These are phyloP conservation scores for Entomophthora muscae DNA, from an alignment of 371 early-diverging fungal species.

Conservation along the genomic window DNA sequence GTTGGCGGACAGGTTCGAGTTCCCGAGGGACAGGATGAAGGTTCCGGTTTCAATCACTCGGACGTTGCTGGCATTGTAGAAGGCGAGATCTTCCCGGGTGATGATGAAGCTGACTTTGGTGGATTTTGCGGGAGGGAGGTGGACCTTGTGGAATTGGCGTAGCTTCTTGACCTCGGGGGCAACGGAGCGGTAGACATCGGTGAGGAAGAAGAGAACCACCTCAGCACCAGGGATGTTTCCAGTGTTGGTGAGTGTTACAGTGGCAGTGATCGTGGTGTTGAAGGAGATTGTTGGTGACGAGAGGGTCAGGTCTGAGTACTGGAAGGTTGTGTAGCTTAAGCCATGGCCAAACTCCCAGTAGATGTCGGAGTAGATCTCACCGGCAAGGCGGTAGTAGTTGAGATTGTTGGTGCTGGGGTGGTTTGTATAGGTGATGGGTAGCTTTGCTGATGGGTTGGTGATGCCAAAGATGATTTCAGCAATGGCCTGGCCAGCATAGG, in stretches of 20 bases:
- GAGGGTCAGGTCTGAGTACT: slow-evolving; percentile 22
- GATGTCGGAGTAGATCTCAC: background rate
- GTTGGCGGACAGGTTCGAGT: no score
- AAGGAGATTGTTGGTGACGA: slow-evolving; percentile 9
- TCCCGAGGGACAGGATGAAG: slow-evolving; percentile 26
- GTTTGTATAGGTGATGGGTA: slow-evolving; percentile 35
- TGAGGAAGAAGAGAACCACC: slow-evolving; percentile 34
- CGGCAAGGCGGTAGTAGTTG: slow-evolving; percentile 17
- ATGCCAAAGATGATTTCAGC: slow-evolving; percentile 28
- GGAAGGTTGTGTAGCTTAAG: slow-evolving; percentile 31
- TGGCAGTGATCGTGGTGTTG: slow-evolving; percentile 11
- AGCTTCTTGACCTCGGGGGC: slow-evolving; percentile 23
- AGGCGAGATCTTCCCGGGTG: slow-evolving; percentile 18
- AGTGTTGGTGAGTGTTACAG: slow-evolving; percentile 26
- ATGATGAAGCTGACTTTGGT: slow-evolving; percentile 24
- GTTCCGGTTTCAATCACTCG: slow-evolving; percentile 19
- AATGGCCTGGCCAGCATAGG: slow-evolving; percentile 33
- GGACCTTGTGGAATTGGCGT: slow-evolving; percentile 31
- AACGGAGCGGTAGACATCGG: slow-evolving; percentile 27
- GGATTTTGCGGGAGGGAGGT: slow-evolving; percentile 19
- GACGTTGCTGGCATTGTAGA: slow-evolving; percentile 18
- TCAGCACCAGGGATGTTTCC: slow-evolving; percentile 29
- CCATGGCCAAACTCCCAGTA: slow-evolving; percentile 33
- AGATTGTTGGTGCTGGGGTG: slow-evolving; percentile 16
- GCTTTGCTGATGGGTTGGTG: slow-evolving; percentile 25